phyloP scores from a whole-genome alignment of 1,284 basidiomycete species.

The Apiotrichum mycotoxinovorans region DNA sequence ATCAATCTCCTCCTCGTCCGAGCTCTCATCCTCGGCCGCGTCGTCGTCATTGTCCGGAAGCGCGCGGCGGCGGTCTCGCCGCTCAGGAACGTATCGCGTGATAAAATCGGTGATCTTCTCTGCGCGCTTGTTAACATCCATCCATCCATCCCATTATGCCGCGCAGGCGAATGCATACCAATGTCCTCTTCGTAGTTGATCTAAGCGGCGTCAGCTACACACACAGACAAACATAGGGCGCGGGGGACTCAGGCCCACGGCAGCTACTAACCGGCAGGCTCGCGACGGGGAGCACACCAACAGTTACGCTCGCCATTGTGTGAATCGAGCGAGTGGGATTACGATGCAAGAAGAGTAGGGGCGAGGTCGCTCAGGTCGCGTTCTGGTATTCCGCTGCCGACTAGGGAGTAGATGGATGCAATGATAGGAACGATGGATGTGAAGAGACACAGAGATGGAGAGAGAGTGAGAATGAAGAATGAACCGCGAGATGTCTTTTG shows the following conservation, averaged over 20 bases:
- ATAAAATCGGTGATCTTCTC: slow-evolving; percentile 46
- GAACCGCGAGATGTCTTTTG: too few species aligned
- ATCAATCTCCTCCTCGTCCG: slow-evolving; percentile 60
- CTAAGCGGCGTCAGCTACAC: slow-evolving; percentile 15
- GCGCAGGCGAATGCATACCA: slow-evolving; percentile 18
- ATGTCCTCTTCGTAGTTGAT: slow-evolving; percentile 47
- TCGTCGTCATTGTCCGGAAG: slow-evolving; percentile 33
- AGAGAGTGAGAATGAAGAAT: too few species aligned
- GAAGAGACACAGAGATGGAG: neutral
- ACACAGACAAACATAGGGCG: neutral
- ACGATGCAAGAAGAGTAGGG: neutral
- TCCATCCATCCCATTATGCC: neutral
- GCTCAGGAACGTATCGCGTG: slow-evolving; percentile 32
- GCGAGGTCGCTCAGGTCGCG: neutral
- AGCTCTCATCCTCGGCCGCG: slow-evolving; percentile 59
- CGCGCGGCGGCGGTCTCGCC: slow-evolving; percentile 19
- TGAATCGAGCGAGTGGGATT: neutral
- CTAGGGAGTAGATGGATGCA: neutral
- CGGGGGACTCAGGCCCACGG: neutral
- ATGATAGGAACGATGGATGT: neutral
- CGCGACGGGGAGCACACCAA: slow-evolving; percentile 48
- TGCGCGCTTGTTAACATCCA: slow-evolving; percentile 13
- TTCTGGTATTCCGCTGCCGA: neutral
- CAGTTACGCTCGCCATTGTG: slow-evolving; percentile 9
- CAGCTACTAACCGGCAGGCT: slow-evolving; percentile 40